A percentile compares a stretch with the other conserved stretches of the same genome.
Conservation (phyloP, 129 eudicot genomes). For the Smallanthus sonchifolius region DNA sequence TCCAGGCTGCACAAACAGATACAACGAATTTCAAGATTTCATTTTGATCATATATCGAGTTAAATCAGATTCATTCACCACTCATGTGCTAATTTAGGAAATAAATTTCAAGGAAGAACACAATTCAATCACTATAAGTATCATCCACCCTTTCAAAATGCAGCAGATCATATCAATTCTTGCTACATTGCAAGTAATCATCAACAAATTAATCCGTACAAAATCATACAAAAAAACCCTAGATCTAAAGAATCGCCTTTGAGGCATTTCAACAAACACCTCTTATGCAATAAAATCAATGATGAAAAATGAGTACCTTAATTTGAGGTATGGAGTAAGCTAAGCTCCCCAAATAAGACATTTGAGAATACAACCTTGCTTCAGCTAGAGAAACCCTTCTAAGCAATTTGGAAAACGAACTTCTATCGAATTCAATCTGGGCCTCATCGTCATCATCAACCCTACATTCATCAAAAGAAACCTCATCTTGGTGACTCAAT, state of each 20-base stretch:
- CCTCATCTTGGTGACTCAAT: slow-evolving; percentile 15
- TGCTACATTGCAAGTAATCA: slow-evolving; percentile 15
- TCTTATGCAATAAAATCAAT: background rate
- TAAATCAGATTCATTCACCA: background rate
- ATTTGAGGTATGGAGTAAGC: slow-evolving; percentile 82
- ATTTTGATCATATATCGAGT: background rate
- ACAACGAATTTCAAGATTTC: background rate
- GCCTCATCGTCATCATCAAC: slow-evolving; percentile 36
- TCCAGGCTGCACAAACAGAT: slow-evolving; percentile 49
- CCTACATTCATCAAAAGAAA: slow-evolving; percentile 29
- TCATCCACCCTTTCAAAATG: background rate
- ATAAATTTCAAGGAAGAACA: background rate
- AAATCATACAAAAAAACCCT: background rate
- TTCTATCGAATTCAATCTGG: slow-evolving; percentile 49
- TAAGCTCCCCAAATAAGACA: slow-evolving; percentile 80
- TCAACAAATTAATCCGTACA: slow-evolving; percentile 7
- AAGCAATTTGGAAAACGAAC: slow-evolving; percentile 72
- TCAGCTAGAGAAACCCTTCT: slow-evolving; percentile 69
- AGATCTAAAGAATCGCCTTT: background rate
- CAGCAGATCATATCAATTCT: background rate
- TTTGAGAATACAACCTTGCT: slow-evolving; percentile 76
- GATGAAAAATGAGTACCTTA: slow-evolving; percentile 43
- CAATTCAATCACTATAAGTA: background rate
- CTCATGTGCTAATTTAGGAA: background rate
- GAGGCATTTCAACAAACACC: slow-evolving; percentile 1